Percentiles rank a stretch among this genome's conserved stretches.
Evolutionary conservation across 768 basidiomycete genomes (phyloP).

Genomic region (Trametes punicea): DNA sequence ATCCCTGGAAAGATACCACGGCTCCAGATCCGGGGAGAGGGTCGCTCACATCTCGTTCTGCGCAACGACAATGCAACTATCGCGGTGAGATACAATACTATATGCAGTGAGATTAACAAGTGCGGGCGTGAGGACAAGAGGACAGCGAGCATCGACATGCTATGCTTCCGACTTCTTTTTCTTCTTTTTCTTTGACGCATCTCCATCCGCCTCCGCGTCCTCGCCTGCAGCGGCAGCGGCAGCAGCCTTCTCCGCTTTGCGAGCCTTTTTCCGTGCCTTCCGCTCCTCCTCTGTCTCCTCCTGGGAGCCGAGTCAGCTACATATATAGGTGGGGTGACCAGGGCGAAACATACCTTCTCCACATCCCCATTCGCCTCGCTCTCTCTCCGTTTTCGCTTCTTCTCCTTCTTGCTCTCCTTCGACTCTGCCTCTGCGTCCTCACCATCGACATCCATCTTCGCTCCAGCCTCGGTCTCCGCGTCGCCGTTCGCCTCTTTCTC

Average conservation of each 20-base stretch:
- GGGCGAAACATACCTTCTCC: constrained; percentile 34
- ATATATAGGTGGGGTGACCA: constrained; percentile 3
- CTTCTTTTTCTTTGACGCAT: constrained; percentile 59
- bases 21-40: no score
- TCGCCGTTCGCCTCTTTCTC: constrained; percentile 40
- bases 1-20: no score
- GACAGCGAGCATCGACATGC: neutral
- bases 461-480: constrained; percentile 13
- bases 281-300: constrained; percentile 82
- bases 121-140: neutral
- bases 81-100: constrained; percentile 14
- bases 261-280: constrained; percentile 75
- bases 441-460: constrained; percentile 44
- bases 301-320: neutral
- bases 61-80: no score
- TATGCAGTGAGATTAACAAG: constrained; percentile 15
- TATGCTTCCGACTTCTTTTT: constrained; percentile 38
- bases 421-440: constrained; percentile 34
- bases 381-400: constrained; percentile 50
- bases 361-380: constrained; percentile 49
- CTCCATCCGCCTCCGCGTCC: constrained; percentile 34
- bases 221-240: constrained; percentile 28
- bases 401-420: constrained; percentile 37
- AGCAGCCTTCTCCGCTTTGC: constrained; percentile 73
- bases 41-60: no score